phyloP scores from a whole-genome alignment of 2,329 filamentous ascomycete genomes.

The Calonectria honghensis region DNA sequence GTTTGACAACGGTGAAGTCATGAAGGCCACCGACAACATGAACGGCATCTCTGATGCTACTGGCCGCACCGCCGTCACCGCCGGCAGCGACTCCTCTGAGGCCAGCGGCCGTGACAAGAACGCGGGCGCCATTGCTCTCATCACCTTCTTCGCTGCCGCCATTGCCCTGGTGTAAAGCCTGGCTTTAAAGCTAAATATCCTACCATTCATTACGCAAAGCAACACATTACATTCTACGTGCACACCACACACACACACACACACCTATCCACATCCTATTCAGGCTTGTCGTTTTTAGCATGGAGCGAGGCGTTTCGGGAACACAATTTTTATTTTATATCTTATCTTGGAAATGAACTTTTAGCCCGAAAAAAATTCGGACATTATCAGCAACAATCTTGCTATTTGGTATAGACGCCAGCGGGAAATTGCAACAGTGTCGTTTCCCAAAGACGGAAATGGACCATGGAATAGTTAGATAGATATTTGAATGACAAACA shows the following conservation, averaged over 20 bases:
- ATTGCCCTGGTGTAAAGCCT: slow-evolving; percentile 60
- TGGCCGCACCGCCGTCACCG: slow-evolving; percentile 57
- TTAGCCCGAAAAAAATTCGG: slow-evolving; percentile 1
- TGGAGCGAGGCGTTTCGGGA: slow-evolving; percentile 53
- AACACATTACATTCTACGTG: slow-evolving; percentile 38
- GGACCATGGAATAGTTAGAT: slow-evolving; percentile 17
- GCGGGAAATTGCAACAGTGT: not conserved
- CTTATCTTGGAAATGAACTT: slow-evolving; percentile 1
- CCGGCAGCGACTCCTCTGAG: slow-evolving; percentile 44
- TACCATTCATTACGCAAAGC: slow-evolving; percentile 6
- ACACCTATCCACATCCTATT: slow-evolving; percentile 11
- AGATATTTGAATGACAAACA: slow-evolving; percentile 27
- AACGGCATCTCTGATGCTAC: slow-evolving; percentile 71
- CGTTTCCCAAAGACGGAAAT: slow-evolving; percentile 19
- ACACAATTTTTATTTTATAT: slow-evolving; percentile 27
- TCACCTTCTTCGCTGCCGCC: slow-evolving; percentile 65
- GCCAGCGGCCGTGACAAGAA: slow-evolving; percentile 46
- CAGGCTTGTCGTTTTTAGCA: slow-evolving; percentile 44
- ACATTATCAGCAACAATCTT: not conserved
- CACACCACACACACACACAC: slow-evolving; percentile 33
- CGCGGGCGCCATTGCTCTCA: slow-evolving; percentile 62
- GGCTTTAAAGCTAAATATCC: not conserved
- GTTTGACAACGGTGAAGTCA: slow-evolving; percentile 82
- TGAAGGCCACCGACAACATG: slow-evolving; percentile 80
- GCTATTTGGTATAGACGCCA: slow-evolving; percentile 8